Base-by-base conservation (phyloP, 331 rosid genomes). In the Spiraea crenata region DNA sequence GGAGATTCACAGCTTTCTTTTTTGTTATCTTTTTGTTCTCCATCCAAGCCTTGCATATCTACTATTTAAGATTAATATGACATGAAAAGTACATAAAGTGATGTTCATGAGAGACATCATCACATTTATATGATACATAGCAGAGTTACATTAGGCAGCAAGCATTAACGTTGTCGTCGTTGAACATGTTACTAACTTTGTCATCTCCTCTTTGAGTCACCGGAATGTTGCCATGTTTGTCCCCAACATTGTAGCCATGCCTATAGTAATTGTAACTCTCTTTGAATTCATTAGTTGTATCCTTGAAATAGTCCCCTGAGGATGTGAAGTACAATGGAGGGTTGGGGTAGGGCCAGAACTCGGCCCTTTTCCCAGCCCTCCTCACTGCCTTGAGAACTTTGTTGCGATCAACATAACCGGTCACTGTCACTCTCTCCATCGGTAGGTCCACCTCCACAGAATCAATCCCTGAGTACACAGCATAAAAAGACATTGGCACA, bases 141-240 rank as follows among this genome's bases (percentile, higher is more conserved):
- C 3, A 14, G 34, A 73, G 48, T 81, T 84, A 93, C 98, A 93
- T 93, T 67, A 93, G 56, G 35, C 85, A 77, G 74, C 98, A 93
- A 16, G 96, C 96, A 67, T 93, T 55, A 47, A 93, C 98, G 69
- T 93, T 93, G 57, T 93, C 98, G 63, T 93, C 98, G 57, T 93
- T 93, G 82, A 90, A 93, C 89, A 93, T 82, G 91, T 90, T 93
- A 76, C 99, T 93, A 71, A 93, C 91, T 58, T 89, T 82, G 80
- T 93, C 97, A 19, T 93, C 97, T 4, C 99, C 97, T 1, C 97
- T 86, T 1, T 84, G 96, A 72, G 96, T 71, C 0, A 85, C 75
- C 0, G 82, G 97, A 25, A 90, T 71, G 46, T 52, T 87, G 0
- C 99, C 99, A 11, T 93, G 99, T 66, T 74, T 85, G 13, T 93